Evolutionary conservation across 2,329 filamentous ascomycete genomes (phyloP), one percentile per base, ranked within the genome.

Genomic region (Cucurbitaria berberidis): DNA sequence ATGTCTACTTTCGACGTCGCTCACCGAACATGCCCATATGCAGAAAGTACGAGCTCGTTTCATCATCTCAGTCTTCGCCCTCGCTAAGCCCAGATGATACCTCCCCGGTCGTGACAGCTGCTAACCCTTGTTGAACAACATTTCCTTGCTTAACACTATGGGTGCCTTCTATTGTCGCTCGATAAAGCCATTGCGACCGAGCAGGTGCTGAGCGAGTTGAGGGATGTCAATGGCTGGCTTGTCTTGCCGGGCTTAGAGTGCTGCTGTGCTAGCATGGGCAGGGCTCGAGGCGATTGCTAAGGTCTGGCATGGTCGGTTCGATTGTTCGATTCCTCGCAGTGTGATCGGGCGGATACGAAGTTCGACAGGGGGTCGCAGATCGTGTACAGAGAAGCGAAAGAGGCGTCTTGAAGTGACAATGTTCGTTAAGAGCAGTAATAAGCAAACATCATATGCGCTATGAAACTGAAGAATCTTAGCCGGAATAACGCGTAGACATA

Each of bases 31-130:
- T 83, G 49, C 72, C 72, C 60, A 76, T 74, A 48, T 83, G 81
- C 36, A 84, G 72, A 64, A 79, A 77, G 61, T 81, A 84, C 3
- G 81, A 81, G 32, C 76, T 79, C 57, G 83, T 81, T 64, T 84
- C 81, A 53, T 84, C 81, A 36, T 78, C n/a, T 77, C 9, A 84
- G 73, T 75, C 66, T 84, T 84, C 48, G 79, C 80, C 51, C 81
- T 70, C 10, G 80, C 81, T 16, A 84, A 74, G 3, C 80, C 81
- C 3, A 83, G 74, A 45, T 82, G 79, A 62, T 82, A 84, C 16
- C 81, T 71, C 48, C 82, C 80, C 3, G 80, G 80, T 18, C 81
- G 74, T 19, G 80, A 80, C 16, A 83, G 66, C 57, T 82, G 80
- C 55, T 80, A 79, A 32, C 74, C 70, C 61, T 84, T 84, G 32